A percentile compares a stretch with the other conserved stretches of the same genome.
Evolutionary conservation across 768 basidiomycete genomes (phyloP).

Genomic region (Rhizopogon vulgaris): DNA sequence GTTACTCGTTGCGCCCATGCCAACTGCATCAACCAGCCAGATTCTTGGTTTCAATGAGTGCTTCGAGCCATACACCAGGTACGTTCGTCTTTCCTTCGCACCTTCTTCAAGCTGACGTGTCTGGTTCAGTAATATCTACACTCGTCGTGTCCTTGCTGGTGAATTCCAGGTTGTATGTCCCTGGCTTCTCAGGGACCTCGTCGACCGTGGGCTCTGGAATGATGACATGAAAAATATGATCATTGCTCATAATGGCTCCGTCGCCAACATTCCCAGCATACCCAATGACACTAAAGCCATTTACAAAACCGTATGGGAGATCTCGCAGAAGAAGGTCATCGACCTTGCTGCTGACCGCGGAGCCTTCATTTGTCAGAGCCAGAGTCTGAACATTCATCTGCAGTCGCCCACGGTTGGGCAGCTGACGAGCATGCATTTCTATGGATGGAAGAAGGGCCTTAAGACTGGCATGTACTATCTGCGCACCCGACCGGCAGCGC

Average conservation of each 20-base stretch:
- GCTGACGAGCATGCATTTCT: constrained; percentile 95
- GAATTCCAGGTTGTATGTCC: constrained; percentile 99
- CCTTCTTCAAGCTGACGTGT: constrained; percentile 5
- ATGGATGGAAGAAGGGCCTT: constrained; percentile 99
- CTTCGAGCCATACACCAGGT: constrained; percentile 98
- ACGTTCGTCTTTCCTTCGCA: constrained; percentile 10
- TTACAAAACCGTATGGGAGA: constrained; percentile 99
- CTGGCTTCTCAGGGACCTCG: constrained; percentile 97
- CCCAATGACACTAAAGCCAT: constrained; percentile 92
- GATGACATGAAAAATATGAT: constrained; percentile 99
- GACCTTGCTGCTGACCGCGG: constrained; percentile 99
- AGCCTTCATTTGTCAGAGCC: constrained; percentile 95
- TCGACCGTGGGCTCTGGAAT: constrained; percentile 92
- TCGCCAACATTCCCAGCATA: constrained; percentile 83
- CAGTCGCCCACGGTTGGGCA: constrained; percentile 86
- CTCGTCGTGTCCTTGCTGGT: constrained; percentile 96
- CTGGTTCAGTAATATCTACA: constrained; percentile 86
- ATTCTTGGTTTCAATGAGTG: constrained; percentile 98
- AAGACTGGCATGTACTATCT: constrained; percentile 99
- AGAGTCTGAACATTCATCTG: constrained; percentile 91
- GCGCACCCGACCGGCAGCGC: constrained; percentile 88
- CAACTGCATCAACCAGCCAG: constrained; percentile 96
- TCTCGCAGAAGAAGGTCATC: constrained; percentile 96
- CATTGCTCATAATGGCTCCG: constrained; percentile 89
- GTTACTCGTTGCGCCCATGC: constrained; percentile 93